Evolutionary conservation across 2,329 filamentous ascomycete genomes (phyloP).

Genomic region (Aspergillus intermedius): DNA sequence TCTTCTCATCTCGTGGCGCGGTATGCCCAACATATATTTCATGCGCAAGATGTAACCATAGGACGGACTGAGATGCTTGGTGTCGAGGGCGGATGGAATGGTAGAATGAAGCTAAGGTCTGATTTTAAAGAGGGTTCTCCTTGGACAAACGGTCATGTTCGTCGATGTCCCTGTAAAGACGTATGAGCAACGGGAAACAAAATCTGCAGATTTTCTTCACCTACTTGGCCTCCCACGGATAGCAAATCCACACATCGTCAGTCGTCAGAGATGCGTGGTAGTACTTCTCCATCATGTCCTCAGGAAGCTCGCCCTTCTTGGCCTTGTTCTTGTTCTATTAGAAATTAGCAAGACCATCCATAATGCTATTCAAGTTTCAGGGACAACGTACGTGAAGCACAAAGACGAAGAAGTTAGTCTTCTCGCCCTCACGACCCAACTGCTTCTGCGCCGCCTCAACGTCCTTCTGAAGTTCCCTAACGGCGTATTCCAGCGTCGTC

Average conservation of each 20-base stretch:
- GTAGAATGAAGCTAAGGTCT: not conserved
- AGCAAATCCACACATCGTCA: conserved; percentile 96
- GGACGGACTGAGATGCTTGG: not conserved
- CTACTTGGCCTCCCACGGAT: conserved; percentile 89
- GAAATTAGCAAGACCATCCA: conserved; percentile 7
- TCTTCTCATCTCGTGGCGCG: not conserved
- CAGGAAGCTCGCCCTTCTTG: conserved; percentile 83
- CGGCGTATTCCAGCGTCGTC: conserved; percentile 89
- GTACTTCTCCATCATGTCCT: conserved; percentile 65
- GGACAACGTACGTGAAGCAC: conserved; percentile 70
- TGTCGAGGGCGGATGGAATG: not conserved
- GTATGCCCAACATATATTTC: not conserved
- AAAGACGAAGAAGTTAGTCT: conserved; percentile 89
- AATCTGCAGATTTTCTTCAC: conserved; percentile 19
- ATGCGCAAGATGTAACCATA: not conserved
- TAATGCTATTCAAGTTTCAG: not conserved
- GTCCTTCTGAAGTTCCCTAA: conserved; percentile 90
- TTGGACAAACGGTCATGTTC: conserved; percentile 73
- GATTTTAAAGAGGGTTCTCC: conserved; percentile 32
- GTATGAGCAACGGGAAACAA: conserved; percentile 15
- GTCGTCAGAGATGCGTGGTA: conserved; percentile 86
- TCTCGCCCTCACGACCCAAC: conserved; percentile 60
- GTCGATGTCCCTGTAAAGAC: conserved; percentile 63
- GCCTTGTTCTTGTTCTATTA: conserved; percentile 87
- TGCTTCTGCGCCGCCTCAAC: conserved; percentile 72